Evolutionary conservation across 1,284 basidiomycete genomes (phyloP).

Genomic region (Trametes versicolor): DNA sequence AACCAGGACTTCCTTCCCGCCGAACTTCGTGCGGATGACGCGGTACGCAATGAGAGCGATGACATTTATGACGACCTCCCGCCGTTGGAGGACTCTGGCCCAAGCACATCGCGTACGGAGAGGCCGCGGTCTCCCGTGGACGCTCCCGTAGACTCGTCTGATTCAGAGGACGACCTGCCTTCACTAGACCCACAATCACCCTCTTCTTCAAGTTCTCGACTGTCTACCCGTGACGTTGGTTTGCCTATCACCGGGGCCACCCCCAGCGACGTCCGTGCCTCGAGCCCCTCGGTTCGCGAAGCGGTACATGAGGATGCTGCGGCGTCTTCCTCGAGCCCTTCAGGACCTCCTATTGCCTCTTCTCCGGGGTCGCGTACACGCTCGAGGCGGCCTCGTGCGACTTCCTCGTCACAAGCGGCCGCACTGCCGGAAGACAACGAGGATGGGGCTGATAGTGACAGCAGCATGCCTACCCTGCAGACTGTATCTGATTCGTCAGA

Average conservation of each 20-base stretch:
- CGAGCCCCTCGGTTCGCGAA: background rate
- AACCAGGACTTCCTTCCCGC: slow-evolving; percentile 20
- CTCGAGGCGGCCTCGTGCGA: background rate
- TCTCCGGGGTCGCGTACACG: background rate
- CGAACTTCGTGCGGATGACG: background rate
- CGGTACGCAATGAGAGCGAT: slow-evolving; percentile 4
- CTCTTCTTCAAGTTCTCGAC: background rate
- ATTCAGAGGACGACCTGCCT: slow-evolving; percentile 9
- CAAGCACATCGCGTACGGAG: background rate
- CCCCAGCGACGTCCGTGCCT: background rate
- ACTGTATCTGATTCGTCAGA: slow-evolving; percentile 42
- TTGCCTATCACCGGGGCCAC: background rate
- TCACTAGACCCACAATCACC: background rate
- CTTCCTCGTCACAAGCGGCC: background rate
- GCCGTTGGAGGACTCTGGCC: slow-evolving; percentile 20
- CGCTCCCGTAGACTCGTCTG: background rate
- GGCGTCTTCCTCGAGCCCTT: background rate
- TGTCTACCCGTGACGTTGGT: background rate
- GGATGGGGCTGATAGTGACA: slow-evolving; percentile 33
- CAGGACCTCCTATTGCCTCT: background rate
- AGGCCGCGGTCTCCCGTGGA: background rate
- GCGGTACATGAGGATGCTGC: background rate
- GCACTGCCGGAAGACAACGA: slow-evolving; percentile 7
- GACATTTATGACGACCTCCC: slow-evolving; percentile 26
- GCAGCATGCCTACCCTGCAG: slow-evolving; percentile 41